These are phyloP conservation scores for Cryptosporidium ubiquitum DNA, from an alignment of 169 alveolate genomes.

Conservation along the genomic window DNA sequence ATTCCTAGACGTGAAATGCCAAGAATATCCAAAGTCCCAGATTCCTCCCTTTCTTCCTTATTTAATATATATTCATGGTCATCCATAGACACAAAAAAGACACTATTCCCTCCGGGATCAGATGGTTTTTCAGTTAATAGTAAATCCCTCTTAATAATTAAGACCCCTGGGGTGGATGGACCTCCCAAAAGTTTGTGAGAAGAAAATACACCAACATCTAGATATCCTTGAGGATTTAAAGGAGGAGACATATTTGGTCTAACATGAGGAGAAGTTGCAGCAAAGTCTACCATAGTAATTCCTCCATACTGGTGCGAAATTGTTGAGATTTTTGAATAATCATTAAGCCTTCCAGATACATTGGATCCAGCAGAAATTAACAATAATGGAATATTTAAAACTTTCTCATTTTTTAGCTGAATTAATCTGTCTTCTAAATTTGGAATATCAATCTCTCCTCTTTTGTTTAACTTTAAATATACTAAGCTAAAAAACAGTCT, in stretches of 20 bases:
- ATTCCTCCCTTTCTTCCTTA: conserved; percentile 92
- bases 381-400: conserved; percentile 79
- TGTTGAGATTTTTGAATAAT: conserved; percentile 80
- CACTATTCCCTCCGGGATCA: conserved; percentile 90
- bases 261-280: conserved; percentile 86
- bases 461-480: conserved; percentile 9
- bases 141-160: conserved; percentile 85
- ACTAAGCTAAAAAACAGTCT: conserved; percentile 11
- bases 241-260: conserved; percentile 82
- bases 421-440: conserved; percentile 74
- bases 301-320: conserved; percentile 82
- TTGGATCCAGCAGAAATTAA: conserved; percentile 88
- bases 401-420: conserved; percentile 44
- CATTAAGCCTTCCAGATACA: conserved; percentile 85
- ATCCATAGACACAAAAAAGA: conserved; percentile 89
- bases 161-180: conserved; percentile 90
- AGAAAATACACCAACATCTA: conserved; percentile 91
- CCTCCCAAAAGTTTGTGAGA: conserved; percentile 95
- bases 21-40: conserved; percentile 94
- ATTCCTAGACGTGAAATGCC: conserved; percentile 92
- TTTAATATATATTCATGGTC: conserved; percentile 87
- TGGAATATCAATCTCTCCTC: conserved; percentile 74
- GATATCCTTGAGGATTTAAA: conserved; percentile 75
- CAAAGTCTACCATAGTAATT: conserved; percentile 86
- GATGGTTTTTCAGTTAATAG: conserved; percentile 83